These are phyloP conservation scores for Hirsutella minnesotensis DNA, from an alignment of 2,329 filamentous ascomycete species.

Conservation along the genomic window DNA sequence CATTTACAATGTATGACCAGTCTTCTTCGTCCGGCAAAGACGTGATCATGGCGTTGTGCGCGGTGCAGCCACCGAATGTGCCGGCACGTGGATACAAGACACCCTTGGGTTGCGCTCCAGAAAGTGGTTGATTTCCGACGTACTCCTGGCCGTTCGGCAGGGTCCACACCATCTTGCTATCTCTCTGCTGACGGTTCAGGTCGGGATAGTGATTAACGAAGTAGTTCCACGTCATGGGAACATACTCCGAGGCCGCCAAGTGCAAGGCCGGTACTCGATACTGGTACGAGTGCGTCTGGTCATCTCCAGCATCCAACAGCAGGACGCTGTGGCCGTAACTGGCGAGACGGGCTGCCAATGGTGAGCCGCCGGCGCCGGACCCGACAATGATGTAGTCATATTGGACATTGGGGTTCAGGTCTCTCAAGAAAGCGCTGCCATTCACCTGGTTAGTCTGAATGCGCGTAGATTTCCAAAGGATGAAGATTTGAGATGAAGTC, in stretches of 20 bases:
- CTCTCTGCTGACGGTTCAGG: constrained; percentile 35
- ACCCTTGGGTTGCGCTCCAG: constrained; percentile 26
- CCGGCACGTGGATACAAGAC: constrained; percentile 34
- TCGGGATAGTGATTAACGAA: constrained; percentile 51
- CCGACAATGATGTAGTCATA: constrained; percentile 51
- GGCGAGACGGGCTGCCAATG: constrained; percentile 45
- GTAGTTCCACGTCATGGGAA: constrained; percentile 47
- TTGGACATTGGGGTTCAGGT: not conserved
- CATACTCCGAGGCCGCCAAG: constrained; percentile 36
- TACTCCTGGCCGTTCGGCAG: constrained; percentile 39
- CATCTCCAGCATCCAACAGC: constrained; percentile 49
- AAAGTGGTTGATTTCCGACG: constrained; percentile 24
- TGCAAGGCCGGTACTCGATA: constrained; percentile 31
- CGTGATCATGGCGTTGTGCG: constrained; percentile 49
- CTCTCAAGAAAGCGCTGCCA: not conserved
- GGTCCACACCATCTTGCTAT: constrained; percentile 47
- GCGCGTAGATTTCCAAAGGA: not conserved
- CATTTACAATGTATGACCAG: constrained; percentile 41
- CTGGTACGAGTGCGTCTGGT: constrained; percentile 32
- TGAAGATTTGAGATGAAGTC: not conserved
- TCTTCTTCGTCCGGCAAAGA: constrained; percentile 47
- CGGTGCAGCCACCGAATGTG: constrained; percentile 37
- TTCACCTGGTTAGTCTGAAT: not conserved
- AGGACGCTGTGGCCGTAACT: constrained; percentile 46
- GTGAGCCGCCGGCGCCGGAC: constrained; percentile 47